Percentiles rank a stretch among this genome's conserved stretches.
phyloP scores from a whole-genome alignment of 2,329 filamentous ascomycete genomes.

The Tricladium varicosporioides region DNA sequence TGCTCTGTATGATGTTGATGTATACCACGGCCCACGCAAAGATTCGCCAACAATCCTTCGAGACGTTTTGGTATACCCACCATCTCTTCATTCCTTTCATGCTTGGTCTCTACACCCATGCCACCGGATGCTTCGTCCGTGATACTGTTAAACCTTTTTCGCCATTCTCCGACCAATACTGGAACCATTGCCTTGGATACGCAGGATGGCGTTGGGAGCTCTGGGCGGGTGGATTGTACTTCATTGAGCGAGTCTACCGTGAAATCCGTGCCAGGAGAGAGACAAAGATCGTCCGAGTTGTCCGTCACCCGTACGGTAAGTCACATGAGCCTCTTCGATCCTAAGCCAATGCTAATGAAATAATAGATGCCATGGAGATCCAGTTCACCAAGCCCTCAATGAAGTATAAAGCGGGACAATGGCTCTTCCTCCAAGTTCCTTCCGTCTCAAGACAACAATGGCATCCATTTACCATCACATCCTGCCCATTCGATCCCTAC shows the following conservation, averaged over 20 bases:
- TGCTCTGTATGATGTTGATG: constrained; percentile 98
- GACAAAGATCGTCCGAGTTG: constrained; percentile 89
- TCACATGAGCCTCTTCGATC: constrained; percentile 4
- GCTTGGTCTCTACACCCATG: constrained; percentile 91
- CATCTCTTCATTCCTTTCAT: constrained; percentile 98
- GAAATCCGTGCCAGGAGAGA: constrained; percentile 81
- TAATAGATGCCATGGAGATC: constrained; percentile 84
- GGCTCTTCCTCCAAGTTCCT: constrained; percentile 94
- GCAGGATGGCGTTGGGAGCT: constrained; percentile 98
- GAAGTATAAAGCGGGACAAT: constrained; percentile 97
- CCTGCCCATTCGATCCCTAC: constrained; percentile 93
- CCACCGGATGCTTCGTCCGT: constrained; percentile 93
- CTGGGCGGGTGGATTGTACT: constrained; percentile 78
- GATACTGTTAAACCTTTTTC: constrained; percentile 71
- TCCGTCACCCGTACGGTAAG: constrained; percentile 90
- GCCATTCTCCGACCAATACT: constrained; percentile 81
- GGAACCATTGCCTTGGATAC: constrained; percentile 92
- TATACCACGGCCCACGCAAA: constrained; percentile 93
- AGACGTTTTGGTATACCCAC: constrained; percentile 99
- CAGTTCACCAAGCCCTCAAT: constrained; percentile 96
- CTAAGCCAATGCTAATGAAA: constrained; percentile 31
- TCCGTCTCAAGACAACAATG: constrained; percentile 87
- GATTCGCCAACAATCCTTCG: constrained; percentile 94
- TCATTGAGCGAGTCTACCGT: constrained; percentile 84
- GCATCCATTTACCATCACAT: constrained; percentile 99